Percentiles rank a stretch among this genome's conserved stretches.
Conservation (phyloP, 1,284 basidiomycete genomes). For the Fomitopsis schrenkii region DNA sequence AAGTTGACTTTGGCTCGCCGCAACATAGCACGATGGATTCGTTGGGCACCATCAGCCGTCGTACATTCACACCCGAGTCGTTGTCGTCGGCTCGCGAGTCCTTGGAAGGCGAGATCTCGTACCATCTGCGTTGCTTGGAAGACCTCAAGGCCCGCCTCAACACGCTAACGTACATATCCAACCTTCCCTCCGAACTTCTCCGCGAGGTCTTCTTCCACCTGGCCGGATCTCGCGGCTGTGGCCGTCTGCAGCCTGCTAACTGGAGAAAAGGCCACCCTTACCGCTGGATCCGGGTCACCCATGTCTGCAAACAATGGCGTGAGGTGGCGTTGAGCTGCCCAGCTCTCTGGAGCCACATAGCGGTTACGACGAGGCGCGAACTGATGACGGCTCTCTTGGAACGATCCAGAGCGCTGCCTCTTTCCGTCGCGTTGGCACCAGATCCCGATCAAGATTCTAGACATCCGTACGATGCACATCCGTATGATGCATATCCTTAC, state of each 20-base stretch:
- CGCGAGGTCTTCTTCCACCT: background rate
- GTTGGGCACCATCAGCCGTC: too few species aligned
- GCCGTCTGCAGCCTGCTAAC: too few species aligned
- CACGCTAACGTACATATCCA: background rate
- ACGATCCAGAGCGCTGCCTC: background rate
- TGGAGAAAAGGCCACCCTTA: background rate
- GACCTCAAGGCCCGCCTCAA: background rate
- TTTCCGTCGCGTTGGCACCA: background rate
- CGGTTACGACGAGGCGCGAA: background rate
- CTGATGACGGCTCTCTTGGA: background rate
- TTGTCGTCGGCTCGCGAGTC: too few species aligned
- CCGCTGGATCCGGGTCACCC: background rate
- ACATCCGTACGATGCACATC: too few species aligned
- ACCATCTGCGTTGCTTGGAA: background rate
- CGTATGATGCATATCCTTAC: too few species aligned
- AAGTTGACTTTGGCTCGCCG: too few species aligned
- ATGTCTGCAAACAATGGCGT: background rate
- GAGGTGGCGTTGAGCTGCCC: background rate
- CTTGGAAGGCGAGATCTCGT: background rate
- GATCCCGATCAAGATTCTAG: too few species aligned
- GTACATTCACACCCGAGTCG: too few species aligned
- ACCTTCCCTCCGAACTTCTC: background rate
- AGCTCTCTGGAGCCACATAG: background rate
- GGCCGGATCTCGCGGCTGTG: background rate
- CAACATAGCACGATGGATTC: too few species aligned